phyloP scores from a whole-genome alignment of 164 flowering plant genomes.

The Vitis cinerea region DNA sequence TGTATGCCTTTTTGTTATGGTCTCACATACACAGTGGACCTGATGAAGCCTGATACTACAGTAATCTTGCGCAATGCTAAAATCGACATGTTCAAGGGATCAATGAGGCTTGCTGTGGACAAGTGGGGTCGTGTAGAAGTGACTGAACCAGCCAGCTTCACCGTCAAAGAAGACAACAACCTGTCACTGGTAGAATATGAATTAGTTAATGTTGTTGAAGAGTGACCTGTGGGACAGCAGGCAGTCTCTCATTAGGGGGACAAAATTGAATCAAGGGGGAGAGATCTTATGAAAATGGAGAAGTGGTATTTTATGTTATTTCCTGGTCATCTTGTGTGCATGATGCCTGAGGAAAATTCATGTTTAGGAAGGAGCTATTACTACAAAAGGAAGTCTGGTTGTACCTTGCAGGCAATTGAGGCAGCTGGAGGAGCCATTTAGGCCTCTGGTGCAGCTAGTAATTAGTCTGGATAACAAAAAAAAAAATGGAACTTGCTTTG shows the following conservation, averaged over 20 bases:
- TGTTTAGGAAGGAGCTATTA: slow-evolving; percentile 16
- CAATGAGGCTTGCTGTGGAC: too few species aligned
- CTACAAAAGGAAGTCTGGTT: slow-evolving; percentile 4
- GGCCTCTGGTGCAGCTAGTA: not conserved
- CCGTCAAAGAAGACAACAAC: slow-evolving; percentile 41
- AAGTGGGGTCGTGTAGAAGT: too few species aligned
- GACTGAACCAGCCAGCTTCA: slow-evolving; percentile 29
- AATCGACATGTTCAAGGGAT: too few species aligned
- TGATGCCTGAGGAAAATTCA: slow-evolving; percentile 1
- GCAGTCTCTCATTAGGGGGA: not conserved
- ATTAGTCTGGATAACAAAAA: not conserved
- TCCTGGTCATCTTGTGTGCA: slow-evolving; percentile 1
- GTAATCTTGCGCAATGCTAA: slow-evolving; percentile 30
- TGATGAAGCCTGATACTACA: slow-evolving; percentile 29
- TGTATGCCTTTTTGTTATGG: not conserved
- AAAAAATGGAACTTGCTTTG: not conserved
- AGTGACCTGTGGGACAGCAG: slow-evolving; percentile 9
- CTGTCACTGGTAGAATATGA: slow-evolving; percentile 40
- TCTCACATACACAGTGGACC: slow-evolving; percentile 25
- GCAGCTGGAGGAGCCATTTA: not conserved
- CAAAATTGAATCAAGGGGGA: not conserved
- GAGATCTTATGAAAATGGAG: slow-evolving; percentile 1
- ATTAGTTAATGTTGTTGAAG: slow-evolving; percentile 35
- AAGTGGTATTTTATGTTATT: slow-evolving; percentile 7
- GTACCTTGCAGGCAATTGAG: not conserved